Evolutionary conservation across 495 filamentous ascomycete species (phyloP), one percentile per base, ranked within the genome.

Genomic region (Saxispiralis lemnorum): DNA sequence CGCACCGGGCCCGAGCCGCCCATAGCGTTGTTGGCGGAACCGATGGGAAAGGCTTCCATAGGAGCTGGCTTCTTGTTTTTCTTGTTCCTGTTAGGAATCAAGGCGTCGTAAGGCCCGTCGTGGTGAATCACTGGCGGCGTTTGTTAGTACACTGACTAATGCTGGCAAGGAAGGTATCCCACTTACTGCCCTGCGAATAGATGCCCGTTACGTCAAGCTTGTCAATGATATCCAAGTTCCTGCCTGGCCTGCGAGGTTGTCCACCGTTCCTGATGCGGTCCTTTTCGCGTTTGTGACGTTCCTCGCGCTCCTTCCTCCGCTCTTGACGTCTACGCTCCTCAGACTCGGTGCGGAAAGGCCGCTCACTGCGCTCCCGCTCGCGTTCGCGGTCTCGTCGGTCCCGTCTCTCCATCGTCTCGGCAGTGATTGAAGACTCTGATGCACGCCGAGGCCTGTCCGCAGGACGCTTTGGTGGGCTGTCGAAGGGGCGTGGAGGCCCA

Each of bases 71-170:
- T 73, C 48, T 78, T 72, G 40, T 80, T 82, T 53, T 81, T 83
- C 38, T 83, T 76, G 58, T 99, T 99, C 46, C 92, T 81, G 59
- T 89, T 80, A 6, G 92, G 88, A 52, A 95, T 95, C 62, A 86
- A 89, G 13, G 92, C 92, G 63, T 99, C 92, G 53, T 94, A 99
- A 7, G 92, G 92, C 18, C 92, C 92, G 57, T 99, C 92, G 57
- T 99, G 92, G 48, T 99, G 92, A 62, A 99, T 94, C 57, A 96
- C 88, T 94, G 33, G n/a, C 37, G 15, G 15, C 16, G 14, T 2
- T 16, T 7, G 24, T 34, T 43, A 41, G 31, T 9, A 38, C 17
- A 11, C 31, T 1, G 4, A 10, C 12, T 16, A n/a, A 2, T 28
- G 36, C 20, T 10, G 15, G 16, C 17, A 47, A 36, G 39, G 20